Percentiles rank a stretch among this genome's conserved stretches.
Conservation (phyloP, 352 stramenopile species). For the Phytophthora sojae region DNA sequence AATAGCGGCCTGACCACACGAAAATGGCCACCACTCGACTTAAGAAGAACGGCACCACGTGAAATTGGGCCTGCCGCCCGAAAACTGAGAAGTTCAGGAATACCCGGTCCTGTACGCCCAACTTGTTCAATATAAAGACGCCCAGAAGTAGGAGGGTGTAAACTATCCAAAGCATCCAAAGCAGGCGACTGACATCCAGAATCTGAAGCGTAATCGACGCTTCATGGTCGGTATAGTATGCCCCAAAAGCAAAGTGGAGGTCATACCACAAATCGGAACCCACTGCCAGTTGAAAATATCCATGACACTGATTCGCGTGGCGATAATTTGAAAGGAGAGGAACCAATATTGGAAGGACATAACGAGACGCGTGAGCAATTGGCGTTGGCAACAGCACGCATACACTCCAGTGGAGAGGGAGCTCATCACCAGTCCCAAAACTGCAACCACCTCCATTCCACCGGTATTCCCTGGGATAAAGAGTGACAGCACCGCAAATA, state of each 20-base stretch:
- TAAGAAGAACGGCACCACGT: too few relatives aligned
- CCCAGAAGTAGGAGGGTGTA: conserved; percentile 9
- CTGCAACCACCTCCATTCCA: conserved; percentile 1
- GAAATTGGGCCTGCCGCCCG: too few relatives aligned
- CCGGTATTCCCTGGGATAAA: neutral
- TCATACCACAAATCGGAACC: neutral
- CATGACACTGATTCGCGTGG: neutral
- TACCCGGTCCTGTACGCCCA: conserved; percentile 11
- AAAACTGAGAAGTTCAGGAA: conserved; percentile 1
- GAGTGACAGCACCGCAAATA: neutral
- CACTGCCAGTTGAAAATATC: conserved; percentile 9
- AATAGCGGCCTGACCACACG: conserved; percentile 10
- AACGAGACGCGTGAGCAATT: conserved; percentile 15
- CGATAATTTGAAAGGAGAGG: conserved; percentile 3
- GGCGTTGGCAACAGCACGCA: conserved; percentile 10
- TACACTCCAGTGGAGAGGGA: neutral
- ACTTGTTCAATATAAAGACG: conserved; percentile 1
- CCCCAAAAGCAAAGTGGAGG: neutral
- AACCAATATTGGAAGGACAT: conserved; percentile 18
- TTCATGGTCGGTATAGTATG: conserved; percentile 7
- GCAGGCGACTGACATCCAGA: too few relatives aligned
- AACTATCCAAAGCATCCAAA: conserved; percentile 7
- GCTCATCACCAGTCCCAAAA: too few relatives aligned
- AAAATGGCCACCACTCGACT: too few relatives aligned
- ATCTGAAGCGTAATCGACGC: conserved; percentile 9